Conservation (phyloP, 192 early-diverging fungal species). For the Coemansia sp. region DNA sequence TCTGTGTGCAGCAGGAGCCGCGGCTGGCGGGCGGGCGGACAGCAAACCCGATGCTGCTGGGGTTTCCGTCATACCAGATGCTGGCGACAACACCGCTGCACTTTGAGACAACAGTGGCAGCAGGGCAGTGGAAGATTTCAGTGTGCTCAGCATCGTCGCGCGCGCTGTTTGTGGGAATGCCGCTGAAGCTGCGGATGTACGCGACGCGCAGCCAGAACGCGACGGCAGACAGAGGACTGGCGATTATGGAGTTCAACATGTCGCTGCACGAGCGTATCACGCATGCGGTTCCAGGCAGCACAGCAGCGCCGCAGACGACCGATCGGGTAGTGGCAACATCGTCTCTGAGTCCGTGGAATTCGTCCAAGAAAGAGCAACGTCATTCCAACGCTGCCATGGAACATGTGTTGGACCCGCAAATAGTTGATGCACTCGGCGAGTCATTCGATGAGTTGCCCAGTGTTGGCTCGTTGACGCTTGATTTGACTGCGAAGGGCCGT, state of each 20-base stretch:
- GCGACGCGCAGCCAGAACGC: slow-evolving; percentile 6
- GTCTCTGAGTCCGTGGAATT: slow-evolving; percentile 16
- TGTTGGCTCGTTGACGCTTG: slow-evolving; percentile 15
- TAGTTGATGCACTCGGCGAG: slow-evolving; percentile 37
- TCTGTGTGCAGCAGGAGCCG: slow-evolving; percentile 24
- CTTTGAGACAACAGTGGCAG: slow-evolving; percentile 16
- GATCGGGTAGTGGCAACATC: slow-evolving; percentile 12
- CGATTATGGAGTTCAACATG: slow-evolving; percentile 23
- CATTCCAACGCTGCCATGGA: not conserved
- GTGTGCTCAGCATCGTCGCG: slow-evolving; percentile 36
- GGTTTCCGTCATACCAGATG: slow-evolving; percentile 17
- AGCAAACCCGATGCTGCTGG: slow-evolving; percentile 1
- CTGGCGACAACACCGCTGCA: slow-evolving; percentile 22
- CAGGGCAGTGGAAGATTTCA: slow-evolving; percentile 16
- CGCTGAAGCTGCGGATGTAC: slow-evolving; percentile 23
- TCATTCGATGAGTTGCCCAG: slow-evolving; percentile 31
- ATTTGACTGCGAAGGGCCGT: slow-evolving; percentile 3
- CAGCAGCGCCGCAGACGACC: slow-evolving; percentile 7
- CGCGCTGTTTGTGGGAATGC: slow-evolving; percentile 19
- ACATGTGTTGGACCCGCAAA: slow-evolving; percentile 28
- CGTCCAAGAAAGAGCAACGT: not conserved
- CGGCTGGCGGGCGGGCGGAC: slow-evolving; percentile 3
- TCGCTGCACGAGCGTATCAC: slow-evolving; percentile 23
- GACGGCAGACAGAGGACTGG: not conserved
- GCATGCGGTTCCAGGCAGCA: slow-evolving; percentile 19